Evolutionary conservation across 495 filamentous ascomycete genomes (phyloP), one percentile per base, ranked within the genome.

Genomic region (Aspergillus heteromorphus): DNA sequence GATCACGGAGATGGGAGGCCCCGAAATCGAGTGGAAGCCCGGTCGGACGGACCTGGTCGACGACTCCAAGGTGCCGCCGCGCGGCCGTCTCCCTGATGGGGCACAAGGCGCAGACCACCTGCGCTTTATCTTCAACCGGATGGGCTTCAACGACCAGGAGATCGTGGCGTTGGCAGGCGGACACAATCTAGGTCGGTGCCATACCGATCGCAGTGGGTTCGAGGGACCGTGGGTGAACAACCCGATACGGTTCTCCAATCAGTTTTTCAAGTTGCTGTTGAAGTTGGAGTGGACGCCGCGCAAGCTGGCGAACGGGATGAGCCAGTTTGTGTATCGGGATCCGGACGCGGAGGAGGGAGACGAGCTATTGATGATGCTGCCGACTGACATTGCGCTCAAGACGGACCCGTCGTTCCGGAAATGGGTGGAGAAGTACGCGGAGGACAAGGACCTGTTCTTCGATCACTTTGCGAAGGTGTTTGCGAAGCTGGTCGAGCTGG

Each of bases 91-190:
- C 14, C 83, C 82, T 1, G 82, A 84, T 56, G 82, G 65, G n/a
- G 74, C 82, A 1, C 73, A 76, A 51, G 83, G 81, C 31, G 73
- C 80, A 17, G 79, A 79, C 20, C 81, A 86, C 59, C 58, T 86
- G 45, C 74, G 82, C 2, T 66, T 65, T 56, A 76, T 86, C 62
- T 85, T 85, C 65, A 71, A 78, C 61, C 76, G 80, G 20, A 85
- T 85, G 82, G 80, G 82, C n/a, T 84, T 85, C 69, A 74, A 76
- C 56, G 80, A 86, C 58, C 79, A 77, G 61, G 81, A 86, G 67
- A 84, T 84, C 43, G 82, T 86, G 2, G 82, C 80, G 19, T 55
- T 84, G 60, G 57, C 72, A 10, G 81, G 83, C n/a, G 83, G 81
- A 51, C 81, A 85, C 57, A 85, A 77, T 53, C 67, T 85, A 5